Evolutionary conservation across 2,329 filamentous ascomycete species (phyloP).

Genomic region (Botrytis galanthina): DNA sequence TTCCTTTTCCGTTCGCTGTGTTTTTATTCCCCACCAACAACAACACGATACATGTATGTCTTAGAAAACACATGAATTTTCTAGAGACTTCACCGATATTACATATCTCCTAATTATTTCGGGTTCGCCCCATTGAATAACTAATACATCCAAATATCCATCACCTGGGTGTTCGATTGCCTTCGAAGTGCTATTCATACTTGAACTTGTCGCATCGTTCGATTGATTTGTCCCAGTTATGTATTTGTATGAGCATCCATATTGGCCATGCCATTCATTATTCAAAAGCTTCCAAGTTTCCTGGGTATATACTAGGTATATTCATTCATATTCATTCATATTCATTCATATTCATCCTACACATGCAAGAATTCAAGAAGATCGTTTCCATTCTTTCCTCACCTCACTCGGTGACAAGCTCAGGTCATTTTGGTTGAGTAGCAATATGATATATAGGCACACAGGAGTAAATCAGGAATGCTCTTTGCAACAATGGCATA

Average conservation of each 20-base stretch:
- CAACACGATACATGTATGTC: constrained; percentile 15
- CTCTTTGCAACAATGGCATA: background rate
- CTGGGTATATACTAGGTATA: background rate
- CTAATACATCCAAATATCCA: background rate
- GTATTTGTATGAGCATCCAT: background rate
- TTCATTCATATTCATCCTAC: background rate
- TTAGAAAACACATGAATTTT: background rate
- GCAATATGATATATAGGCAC: background rate
- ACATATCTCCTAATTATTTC: background rate
- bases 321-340: background rate
- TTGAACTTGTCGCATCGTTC: background rate
- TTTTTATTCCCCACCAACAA: constrained; percentile 10
- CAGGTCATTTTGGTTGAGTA: background rate
- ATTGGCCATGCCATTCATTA: background rate
- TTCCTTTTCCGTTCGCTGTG: background rate
- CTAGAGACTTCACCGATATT: constrained; percentile 11
- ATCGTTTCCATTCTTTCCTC: background rate
- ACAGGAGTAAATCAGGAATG: background rate
- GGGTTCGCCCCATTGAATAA: background rate
- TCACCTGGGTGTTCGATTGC: background rate
- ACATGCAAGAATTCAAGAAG: background rate
- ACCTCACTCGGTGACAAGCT: background rate
- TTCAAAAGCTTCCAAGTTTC: background rate
- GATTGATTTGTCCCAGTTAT: background rate
- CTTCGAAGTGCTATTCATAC: background rate